These are phyloP conservation scores for Dryas octopetala DNA, from an alignment of 306 rosid genomes.

Conservation along the genomic window DNA sequence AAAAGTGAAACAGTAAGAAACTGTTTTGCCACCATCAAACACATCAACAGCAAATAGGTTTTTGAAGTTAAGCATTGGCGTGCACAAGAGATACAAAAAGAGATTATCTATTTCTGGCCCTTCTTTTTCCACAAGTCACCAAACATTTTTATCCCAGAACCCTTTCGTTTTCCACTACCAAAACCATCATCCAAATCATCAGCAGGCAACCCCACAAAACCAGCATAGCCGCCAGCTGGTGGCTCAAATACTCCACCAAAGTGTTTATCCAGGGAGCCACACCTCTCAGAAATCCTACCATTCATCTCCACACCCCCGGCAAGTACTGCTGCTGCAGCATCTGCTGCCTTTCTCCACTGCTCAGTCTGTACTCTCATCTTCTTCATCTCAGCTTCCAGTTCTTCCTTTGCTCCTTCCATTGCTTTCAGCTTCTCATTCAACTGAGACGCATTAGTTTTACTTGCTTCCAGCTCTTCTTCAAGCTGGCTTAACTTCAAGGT, in stretches of 20 bases:
- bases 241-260: conserved; percentile 58
- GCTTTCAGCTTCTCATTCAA: conserved; percentile 51
- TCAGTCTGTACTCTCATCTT: conserved; percentile 81
- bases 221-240: conserved; percentile 57
- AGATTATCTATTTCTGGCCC: conserved; percentile 51
- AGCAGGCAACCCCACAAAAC: conserved; percentile 69
- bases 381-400: conserved; percentile 72
- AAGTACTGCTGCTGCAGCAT: conserved; percentile 87
- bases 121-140: conserved; percentile 88
- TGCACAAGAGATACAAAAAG: not conserved
- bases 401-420: conserved; percentile 56
- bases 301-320: conserved; percentile 67
- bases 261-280: conserved; percentile 88
- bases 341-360: conserved; percentile 91
- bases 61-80: conserved; percentile 4
- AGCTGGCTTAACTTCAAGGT: conserved; percentile 38
- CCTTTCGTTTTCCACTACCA: conserved; percentile 68
- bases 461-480: conserved; percentile 54
- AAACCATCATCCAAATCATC: conserved; percentile 66
- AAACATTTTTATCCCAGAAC: conserved; percentile 76
- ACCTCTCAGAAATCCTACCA: conserved; percentile 67
- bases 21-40: conserved; percentile 40
- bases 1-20: conserved; percentile 50
- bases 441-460: conserved; percentile 37
- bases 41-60: conserved; percentile 21